phyloP scores from a whole-genome alignment of 2,329 filamentous ascomycete species.

The Fusarium irregulare region DNA sequence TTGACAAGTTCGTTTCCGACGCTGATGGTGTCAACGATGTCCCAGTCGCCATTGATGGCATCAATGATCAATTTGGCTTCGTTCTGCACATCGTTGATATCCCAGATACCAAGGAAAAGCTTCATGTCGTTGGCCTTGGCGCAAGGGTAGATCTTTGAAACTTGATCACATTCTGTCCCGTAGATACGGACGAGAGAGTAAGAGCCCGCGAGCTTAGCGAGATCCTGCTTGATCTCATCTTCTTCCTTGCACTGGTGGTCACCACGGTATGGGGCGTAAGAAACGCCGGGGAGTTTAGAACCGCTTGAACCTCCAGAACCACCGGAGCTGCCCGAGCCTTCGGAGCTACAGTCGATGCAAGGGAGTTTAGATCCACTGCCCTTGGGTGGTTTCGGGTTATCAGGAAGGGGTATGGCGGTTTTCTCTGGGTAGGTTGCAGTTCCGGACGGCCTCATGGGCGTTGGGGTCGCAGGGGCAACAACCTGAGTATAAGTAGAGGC shows the following conservation, averaged over 20 bases:
- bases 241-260: slow-evolving; percentile 74
- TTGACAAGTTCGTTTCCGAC: slow-evolving; percentile 87
- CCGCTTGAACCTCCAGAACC: not conserved
- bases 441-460: slow-evolving; percentile 2
- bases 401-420: slow-evolving; percentile 3
- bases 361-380: not conserved
- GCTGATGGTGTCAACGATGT: slow-evolving; percentile 74
- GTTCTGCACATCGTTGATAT: slow-evolving; percentile 65
- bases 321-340: slow-evolving; percentile 2
- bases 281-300: slow-evolving; percentile 54
- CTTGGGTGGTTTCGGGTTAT: not conserved
- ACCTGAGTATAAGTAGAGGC: slow-evolving; percentile 36
- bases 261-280: slow-evolving; percentile 62
- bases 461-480: slow-evolving; percentile 23
- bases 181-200: slow-evolving; percentile 80
- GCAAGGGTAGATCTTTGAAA: slow-evolving; percentile 69
- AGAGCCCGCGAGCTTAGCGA: slow-evolving; percentile 62
- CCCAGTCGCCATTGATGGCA: slow-evolving; percentile 73
- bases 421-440: slow-evolving; percentile 3
- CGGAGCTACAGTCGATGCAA: not conserved
- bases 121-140: slow-evolving; percentile 73
- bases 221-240: slow-evolving; percentile 72
- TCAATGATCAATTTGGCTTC: slow-evolving; percentile 72
- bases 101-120: slow-evolving; percentile 80
- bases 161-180: slow-evolving; percentile 82